These are phyloP conservation scores for Eruca vesicaria DNA, from an alignment of 441 rosid species.

Conservation along the genomic window DNA sequence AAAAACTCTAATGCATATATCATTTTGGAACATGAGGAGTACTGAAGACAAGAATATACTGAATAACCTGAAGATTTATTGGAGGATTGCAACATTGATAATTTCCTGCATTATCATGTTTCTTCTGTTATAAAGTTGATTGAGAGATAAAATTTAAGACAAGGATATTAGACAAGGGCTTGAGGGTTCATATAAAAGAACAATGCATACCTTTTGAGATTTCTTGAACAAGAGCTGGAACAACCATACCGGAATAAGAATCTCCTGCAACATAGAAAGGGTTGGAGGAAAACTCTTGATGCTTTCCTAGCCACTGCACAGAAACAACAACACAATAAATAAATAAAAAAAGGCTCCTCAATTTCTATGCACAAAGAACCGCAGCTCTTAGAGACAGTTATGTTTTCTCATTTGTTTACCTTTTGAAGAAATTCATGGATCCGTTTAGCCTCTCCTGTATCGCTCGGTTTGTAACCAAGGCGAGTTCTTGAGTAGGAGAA, in stretches of 20 bases:
- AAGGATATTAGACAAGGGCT: too few relatives aligned
- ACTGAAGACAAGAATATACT: too few relatives aligned
- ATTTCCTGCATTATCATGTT: constrained; percentile 24
- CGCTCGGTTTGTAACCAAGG: constrained; percentile 20
- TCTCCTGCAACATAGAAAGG: constrained; percentile 38
- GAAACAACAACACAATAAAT: neutral
- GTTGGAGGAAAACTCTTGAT: constrained; percentile 36
- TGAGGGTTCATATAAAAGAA: too few relatives aligned
- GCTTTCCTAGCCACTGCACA: constrained; percentile 41
- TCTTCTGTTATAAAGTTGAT: neutral
- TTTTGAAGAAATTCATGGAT: constrained; percentile 34
- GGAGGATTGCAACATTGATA: constrained; percentile 31
- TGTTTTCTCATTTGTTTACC: constrained; percentile 15
- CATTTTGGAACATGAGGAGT: too few relatives aligned
- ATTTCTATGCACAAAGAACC: neutral
- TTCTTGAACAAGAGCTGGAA: constrained; percentile 37
- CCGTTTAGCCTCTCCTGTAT: constrained; percentile 20
- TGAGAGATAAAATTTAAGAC: neutral
- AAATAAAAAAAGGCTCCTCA: neutral
- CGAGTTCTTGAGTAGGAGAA: constrained; percentile 40
- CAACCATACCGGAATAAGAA: constrained; percentile 41
- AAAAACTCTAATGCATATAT: too few relatives aligned
- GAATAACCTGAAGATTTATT: constrained; percentile 37
- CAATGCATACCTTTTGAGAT: constrained; percentile 40
- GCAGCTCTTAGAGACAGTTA: neutral